These are phyloP conservation scores for Psilocybe sp. DNA, from an alignment of 768 basidiomycete genomes.

Conservation along the genomic window DNA sequence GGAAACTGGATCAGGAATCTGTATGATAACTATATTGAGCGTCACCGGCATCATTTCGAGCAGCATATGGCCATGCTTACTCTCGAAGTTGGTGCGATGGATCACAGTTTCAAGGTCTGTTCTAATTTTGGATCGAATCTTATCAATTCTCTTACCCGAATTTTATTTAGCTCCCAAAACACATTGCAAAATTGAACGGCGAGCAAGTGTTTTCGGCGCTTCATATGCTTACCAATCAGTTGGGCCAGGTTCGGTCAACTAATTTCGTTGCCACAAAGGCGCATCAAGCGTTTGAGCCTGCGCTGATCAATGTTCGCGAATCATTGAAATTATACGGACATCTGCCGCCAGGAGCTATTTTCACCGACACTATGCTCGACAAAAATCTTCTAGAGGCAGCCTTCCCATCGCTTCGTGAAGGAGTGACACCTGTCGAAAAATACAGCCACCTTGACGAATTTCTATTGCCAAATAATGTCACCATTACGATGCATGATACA, in stretches of 20 bases:
- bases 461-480: slow-evolving; percentile 5
- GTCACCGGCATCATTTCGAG: slow-evolving; percentile 9
- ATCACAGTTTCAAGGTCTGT: no score
- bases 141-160: no score
- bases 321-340: slow-evolving; percentile 16
- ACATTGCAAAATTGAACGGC: slow-evolving; percentile 23
- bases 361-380: slow-evolving; percentile 17
- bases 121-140: no score
- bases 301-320: slow-evolving; percentile 10
- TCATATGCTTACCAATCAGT: slow-evolving; percentile 24
- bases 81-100: no score
- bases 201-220: slow-evolving; percentile 22
- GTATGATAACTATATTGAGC: slow-evolving; percentile 20
- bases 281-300: slow-evolving; percentile 22
- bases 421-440: slow-evolving; percentile 22
- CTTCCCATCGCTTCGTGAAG: slow-evolving; percentile 18
- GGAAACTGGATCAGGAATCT: slow-evolving; percentile 19
- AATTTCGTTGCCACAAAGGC: slow-evolving; percentile 26
- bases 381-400: slow-evolving; percentile 16
- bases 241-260: slow-evolving; percentile 16
- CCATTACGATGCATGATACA: slow-evolving; percentile 1
- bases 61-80: slow-evolving; percentile 16
- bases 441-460: slow-evolving; percentile 17
- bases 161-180: slow-evolving; percentile 21
- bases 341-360: slow-evolving; percentile 7